phyloP scores from a whole-genome alignment of 1,284 basidiomycete genomes.

The Sanghuangporus sanghuang region DNA sequence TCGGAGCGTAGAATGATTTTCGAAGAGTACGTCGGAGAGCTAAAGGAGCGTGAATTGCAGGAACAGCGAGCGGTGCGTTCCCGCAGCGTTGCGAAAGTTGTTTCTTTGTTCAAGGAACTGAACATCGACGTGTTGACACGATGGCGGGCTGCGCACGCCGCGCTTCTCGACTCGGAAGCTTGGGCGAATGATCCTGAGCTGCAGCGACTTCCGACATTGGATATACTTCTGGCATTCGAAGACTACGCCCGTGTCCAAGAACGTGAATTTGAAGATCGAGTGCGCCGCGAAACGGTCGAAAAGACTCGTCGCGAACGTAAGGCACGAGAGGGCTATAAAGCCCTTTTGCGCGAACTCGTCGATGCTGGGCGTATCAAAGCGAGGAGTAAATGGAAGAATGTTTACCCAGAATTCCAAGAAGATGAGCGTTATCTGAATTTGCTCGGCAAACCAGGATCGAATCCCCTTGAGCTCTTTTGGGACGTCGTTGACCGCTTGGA shows the following conservation, averaged over 20 bases:
- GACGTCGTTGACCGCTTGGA: slow-evolving; percentile 86
- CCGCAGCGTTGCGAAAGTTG: slow-evolving; percentile 75
- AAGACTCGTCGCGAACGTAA: slow-evolving; percentile 80
- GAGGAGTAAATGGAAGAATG: slow-evolving; percentile 86
- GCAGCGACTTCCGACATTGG: slow-evolving; percentile 77
- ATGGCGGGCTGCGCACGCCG: slow-evolving; percentile 78
- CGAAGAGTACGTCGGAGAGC: slow-evolving; percentile 82
- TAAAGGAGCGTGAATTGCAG: slow-evolving; percentile 84
- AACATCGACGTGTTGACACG: slow-evolving; percentile 85
- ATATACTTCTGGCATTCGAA: slow-evolving; percentile 88
- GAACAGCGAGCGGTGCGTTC: slow-evolving; percentile 69
- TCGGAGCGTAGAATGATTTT: slow-evolving; percentile 82
- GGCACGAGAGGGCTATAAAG: slow-evolving; percentile 84
- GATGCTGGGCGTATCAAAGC: slow-evolving; percentile 69
- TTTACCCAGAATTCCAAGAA: slow-evolving; percentile 71
- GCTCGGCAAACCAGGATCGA: slow-evolving; percentile 89
- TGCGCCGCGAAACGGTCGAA: slow-evolving; percentile 73
- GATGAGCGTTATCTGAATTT: slow-evolving; percentile 83
- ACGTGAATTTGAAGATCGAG: slow-evolving; percentile 82
- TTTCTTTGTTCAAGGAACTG: slow-evolving; percentile 73
- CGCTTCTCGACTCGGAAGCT: slow-evolving; percentile 71
- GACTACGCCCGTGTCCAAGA: slow-evolving; percentile 86
- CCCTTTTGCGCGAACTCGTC: slow-evolving; percentile 67
- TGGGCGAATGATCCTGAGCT: slow-evolving; percentile 75
- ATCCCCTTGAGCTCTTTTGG: slow-evolving; percentile 95